Evolutionary conservation across 2,329 filamentous ascomycete genomes (phyloP), one percentile per base, ranked within the genome.

Genomic region (Sclerotinia trifoliorum): DNA sequence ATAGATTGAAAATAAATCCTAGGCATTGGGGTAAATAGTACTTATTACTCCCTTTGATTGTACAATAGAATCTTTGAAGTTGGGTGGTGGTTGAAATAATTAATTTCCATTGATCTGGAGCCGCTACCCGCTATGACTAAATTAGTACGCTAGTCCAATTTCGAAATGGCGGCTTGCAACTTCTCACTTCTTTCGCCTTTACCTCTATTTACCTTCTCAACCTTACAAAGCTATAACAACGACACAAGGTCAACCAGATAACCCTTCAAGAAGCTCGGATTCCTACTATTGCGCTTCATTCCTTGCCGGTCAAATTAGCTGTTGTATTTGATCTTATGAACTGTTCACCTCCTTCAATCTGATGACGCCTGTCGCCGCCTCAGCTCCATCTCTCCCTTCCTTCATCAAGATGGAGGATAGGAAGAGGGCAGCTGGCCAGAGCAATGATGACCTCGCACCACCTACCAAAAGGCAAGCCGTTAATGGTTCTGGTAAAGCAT

Each of bases 371-470:
- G 65, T 69, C 58, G 69, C 69, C 51, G 56, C 69, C 55, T 56
- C 68, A 51, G 62, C 62, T 64, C 55, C 89, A 85, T 87, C 88
- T 86, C 88, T 91, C 84, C 90, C 92, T 83, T 89, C 89, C 86
- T 85, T 92, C 82, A 84, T 88, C 84, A 97, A 95, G 87, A 99
- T 98, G 94, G 95, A 99, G 86, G 95, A 98, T 85, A 93, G 95
- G 87, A 99, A 99, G 87, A 89, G 95, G 87, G 91, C 93, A 78
- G 92, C 93, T 78, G 86, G 90, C 77, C 68, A 69, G n/a, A 68
- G 63, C 11, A 65, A 55, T 42, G 92, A 95, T 80, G 93, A 97
- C 75, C 84, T 92, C 77, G 91, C 91, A 73, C 94, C 94, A 73
- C 94, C 94, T 29, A 91, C 89, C 78, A 99, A 98, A 85, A 90